Percentiles rank a stretch among this genome's conserved stretches.
These are phyloP conservation scores for Hypoxylon lienhwacheense DNA, from an alignment of 495 filamentous ascomycete genomes.

Conservation along the genomic window DNA sequence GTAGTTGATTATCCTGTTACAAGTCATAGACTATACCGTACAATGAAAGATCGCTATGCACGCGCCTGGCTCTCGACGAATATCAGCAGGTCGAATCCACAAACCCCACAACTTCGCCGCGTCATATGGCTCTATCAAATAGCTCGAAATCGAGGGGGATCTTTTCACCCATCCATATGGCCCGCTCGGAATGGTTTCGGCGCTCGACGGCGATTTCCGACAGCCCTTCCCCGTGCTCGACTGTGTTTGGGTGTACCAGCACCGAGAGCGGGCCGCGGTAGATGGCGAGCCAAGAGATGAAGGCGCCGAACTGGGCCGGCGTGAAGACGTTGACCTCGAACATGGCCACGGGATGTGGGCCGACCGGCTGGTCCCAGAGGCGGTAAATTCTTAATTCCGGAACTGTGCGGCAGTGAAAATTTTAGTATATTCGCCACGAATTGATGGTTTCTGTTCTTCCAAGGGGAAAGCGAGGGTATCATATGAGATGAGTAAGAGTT, in stretches of 20 bases:
- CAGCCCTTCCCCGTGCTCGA: conserved; percentile 34
- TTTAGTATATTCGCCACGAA: background rate
- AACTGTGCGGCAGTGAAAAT: conserved; percentile 48
- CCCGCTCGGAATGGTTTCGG: conserved; percentile 70
- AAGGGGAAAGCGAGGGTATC: background rate
- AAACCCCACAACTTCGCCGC: too few relatives aligned
- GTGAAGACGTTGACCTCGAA: conserved; percentile 90
- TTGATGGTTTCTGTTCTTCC: too few relatives aligned
- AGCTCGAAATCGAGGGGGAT: conserved; percentile 66
- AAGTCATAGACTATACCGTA: too few relatives aligned
- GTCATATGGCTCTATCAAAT: conserved; percentile 42
- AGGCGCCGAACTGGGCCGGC: conserved; percentile 84
- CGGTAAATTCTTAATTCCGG: conserved; percentile 83
- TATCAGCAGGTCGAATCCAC: too few relatives aligned
- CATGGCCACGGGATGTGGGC: conserved; percentile 85
- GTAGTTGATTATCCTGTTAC: too few relatives aligned
- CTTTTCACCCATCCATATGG: conserved; percentile 82
- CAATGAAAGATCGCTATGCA: too few relatives aligned
- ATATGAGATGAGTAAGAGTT: background rate
- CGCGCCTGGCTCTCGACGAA: too few relatives aligned
- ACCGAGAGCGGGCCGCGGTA: conserved; percentile 80
- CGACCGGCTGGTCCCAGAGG: conserved; percentile 74
- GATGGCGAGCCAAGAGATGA: conserved; percentile 81
- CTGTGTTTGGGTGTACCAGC: conserved; percentile 81
- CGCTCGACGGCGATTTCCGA: conserved; percentile 50